These are phyloP conservation scores for Scenedesmus sp. DNA, from an alignment of 163 green algal species.

Conservation along the genomic window DNA sequence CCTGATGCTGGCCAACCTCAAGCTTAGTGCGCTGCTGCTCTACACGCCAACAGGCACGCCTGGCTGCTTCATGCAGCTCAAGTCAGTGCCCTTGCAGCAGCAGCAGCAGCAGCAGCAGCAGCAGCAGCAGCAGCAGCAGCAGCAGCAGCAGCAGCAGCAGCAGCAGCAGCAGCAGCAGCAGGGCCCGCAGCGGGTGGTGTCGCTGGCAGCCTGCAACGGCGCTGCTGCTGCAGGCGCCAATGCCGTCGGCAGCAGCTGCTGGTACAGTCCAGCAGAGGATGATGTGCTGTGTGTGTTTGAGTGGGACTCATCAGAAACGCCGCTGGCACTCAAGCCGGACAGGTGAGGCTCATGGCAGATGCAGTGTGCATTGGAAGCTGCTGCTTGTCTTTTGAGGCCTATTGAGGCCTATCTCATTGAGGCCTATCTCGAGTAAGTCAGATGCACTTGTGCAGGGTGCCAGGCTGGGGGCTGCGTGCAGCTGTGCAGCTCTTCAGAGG, in stretches of 20 bases:
- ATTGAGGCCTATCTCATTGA: too few relatives aligned
- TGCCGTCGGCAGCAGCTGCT: neutral
- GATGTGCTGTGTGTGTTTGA: slow-evolving; percentile 9
- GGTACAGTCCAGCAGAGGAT: slow-evolving; percentile 10
- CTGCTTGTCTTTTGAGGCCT: too few relatives aligned
- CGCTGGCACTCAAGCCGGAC: neutral
- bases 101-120: neutral
- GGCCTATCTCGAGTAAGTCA: too few relatives aligned
- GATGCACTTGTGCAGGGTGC: too few relatives aligned
- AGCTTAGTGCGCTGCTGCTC: neutral
- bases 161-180: neutral
- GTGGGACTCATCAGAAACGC: slow-evolving; percentile 2
- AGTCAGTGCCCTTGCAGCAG: neutral
- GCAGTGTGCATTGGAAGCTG: too few relatives aligned
- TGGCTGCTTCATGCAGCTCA: neutral
- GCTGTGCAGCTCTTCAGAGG: too few relatives aligned
- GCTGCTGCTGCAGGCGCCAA: neutral
- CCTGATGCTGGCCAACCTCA: slow-evolving; percentile 20
- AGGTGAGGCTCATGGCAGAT: neutral
- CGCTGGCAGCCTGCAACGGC: slow-evolving; percentile 5
- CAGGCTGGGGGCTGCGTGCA: too few relatives aligned
- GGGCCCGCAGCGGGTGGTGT: slow-evolving; percentile 4
- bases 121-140: neutral
- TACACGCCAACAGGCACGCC: slow-evolving; percentile 4
- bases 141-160: slow-evolving; percentile 7